Evolutionary conservation across 2,329 filamentous ascomycete genomes (phyloP), one percentile per base, ranked within the genome.

Genomic region (Pyricularia pennisetigena): DNA sequence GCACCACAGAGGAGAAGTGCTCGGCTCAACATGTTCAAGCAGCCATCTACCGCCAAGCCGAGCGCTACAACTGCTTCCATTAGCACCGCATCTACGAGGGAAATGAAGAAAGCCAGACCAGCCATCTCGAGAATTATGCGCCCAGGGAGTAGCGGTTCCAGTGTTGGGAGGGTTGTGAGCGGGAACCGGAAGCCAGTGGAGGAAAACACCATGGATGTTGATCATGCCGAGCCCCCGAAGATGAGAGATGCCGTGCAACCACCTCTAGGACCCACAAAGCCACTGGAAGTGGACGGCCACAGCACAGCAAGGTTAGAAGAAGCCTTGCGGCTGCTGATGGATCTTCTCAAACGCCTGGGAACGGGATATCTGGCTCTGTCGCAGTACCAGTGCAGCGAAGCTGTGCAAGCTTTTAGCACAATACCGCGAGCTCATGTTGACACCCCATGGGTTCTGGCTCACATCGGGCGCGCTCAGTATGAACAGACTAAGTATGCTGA

Each of bases 381-480:
- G 16, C 90, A 90, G 65, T 99, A 93, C 75, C 89, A 90, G 72
- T 92, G 92, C 72, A 82, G 86, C 26, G 89, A 95, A 69, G 91
- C 95, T 1, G 80, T 97, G 64, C 86, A 91, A 70, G 83, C 88
- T 2, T 93, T 94, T 76, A 85, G 85, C 69, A 84, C 87, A 0
- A 81, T 99, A 24, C 89, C 92, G 1, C 81, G 86, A 32, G 80
- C 83, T 5, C 94, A 98, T 74, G 88, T 92, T 72, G 93, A 97
- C 70, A 97, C 94, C 1, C 92, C 95, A 1, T 98, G 93, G 92
- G 93, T 97, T 16, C 83, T 97, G 68, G 90, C 93, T 6, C 93
- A 97, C 74, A 90, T 98, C 75, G 96, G 93, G 8, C 91, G 92
- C 72, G 93, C 94, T 23, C 88, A 96, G 75, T 97, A 97, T 76